These are phyloP conservation scores for Cornus controversa DNA, from an alignment of 148 eudicot species.

Conservation along the genomic window DNA sequence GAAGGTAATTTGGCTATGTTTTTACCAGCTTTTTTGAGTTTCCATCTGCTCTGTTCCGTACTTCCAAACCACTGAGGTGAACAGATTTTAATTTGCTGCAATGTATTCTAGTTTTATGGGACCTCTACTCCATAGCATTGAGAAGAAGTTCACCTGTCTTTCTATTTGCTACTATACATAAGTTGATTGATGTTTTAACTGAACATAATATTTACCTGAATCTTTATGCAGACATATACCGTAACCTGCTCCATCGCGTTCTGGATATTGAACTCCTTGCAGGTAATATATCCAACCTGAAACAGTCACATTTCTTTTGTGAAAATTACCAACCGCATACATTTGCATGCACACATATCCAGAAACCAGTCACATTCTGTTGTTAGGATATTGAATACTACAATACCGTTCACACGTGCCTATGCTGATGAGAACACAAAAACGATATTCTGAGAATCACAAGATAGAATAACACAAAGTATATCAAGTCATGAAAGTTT, in stretches of 20 bases:
- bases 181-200: neutral
- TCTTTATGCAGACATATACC: conserved; percentile 36
- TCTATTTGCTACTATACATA: neutral
- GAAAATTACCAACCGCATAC: conserved; percentile 1
- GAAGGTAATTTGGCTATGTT: neutral
- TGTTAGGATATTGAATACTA: too few species aligned
- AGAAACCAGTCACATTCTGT: too few species aligned
- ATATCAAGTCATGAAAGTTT: too few species aligned
- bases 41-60: neutral
- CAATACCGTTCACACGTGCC: neutral
- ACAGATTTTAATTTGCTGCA: neutral
- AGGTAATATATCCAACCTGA: conserved; percentile 28
- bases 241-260: conserved; percentile 41
- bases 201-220: neutral
- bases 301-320: neutral
- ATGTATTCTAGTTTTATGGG: neutral
- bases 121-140: neutral
- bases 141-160: neutral
- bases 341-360: neutral
- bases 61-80: neutral
- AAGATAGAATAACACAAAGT: too few species aligned
- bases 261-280: conserved; percentile 50
- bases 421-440: too few species aligned
- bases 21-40: neutral
- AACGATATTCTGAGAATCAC: neutral